Evolutionary conservation across 768 basidiomycete species (phyloP).

Genomic region (Tubosaeta sp.): DNA sequence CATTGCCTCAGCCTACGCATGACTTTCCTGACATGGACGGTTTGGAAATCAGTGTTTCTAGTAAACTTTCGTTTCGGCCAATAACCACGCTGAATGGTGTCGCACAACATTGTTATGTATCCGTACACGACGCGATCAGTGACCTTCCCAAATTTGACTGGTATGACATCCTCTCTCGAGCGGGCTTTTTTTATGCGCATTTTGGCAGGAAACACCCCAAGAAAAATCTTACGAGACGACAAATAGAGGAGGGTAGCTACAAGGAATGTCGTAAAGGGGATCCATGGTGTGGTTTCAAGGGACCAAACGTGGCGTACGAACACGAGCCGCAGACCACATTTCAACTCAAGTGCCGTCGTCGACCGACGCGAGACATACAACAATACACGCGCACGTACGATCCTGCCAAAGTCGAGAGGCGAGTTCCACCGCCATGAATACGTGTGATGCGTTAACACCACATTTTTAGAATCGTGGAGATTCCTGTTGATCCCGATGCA

Average conservation of each 20-base stretch:
- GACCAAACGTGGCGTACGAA: conserved; percentile 29
- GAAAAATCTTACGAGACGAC: conserved; percentile 2
- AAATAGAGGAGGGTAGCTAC: conserved; percentile 19
- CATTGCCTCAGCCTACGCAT: conserved; percentile 42
- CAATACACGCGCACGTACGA: conserved; percentile 60
- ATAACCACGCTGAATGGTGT: conserved; percentile 46
- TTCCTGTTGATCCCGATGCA: conserved; percentile 54
- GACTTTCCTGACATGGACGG: conserved; percentile 36
- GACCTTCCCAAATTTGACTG: conserved; percentile 75
- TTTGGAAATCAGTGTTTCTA: conserved; percentile 51
- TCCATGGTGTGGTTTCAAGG: conserved; percentile 31
- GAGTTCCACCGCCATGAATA: conserved; percentile 10
- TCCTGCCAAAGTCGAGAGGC: conserved; percentile 55
- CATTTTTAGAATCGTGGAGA: conserved; percentile 47
- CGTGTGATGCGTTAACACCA: neutral
- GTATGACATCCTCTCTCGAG: conserved; percentile 33
- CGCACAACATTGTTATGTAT: conserved; percentile 54
- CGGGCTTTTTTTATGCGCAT: neutral
- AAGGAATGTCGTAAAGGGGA: conserved; percentile 37
- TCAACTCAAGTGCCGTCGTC: conserved; percentile 45
- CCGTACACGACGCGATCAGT: conserved; percentile 67
- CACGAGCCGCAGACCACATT: conserved; percentile 35
- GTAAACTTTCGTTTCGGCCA: conserved; percentile 36
- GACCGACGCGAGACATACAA: conserved; percentile 51
- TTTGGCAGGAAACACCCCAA: conserved; percentile 24